Conservation (phyloP, 257 asterid genomes). For the Lithospermum erythrorhizon region DNA sequence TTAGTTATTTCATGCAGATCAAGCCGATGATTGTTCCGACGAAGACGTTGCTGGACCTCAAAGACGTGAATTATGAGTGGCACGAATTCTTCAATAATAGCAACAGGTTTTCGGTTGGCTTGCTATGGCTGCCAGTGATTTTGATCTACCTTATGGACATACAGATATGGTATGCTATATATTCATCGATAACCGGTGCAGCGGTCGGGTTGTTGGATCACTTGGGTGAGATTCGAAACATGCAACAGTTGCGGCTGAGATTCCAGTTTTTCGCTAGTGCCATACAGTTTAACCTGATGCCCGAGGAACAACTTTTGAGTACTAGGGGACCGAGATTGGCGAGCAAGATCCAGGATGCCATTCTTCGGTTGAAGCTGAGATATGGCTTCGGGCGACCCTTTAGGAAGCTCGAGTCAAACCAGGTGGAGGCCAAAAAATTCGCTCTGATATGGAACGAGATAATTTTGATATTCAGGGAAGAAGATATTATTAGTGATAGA, state of each 20-base stretch:
- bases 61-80: constrained; percentile 60
- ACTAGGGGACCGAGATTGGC: constrained; percentile 49
- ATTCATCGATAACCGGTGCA: constrained; percentile 85
- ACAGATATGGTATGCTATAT: constrained; percentile 92
- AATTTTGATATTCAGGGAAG: constrained; percentile 80
- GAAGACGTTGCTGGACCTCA: constrained; percentile 43
- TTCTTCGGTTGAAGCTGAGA: constrained; percentile 79
- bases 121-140: constrained; percentile 90
- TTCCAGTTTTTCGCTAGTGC: constrained; percentile 99
- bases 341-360: constrained; percentile 74
- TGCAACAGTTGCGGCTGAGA: constrained; percentile 89
- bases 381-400: constrained; percentile 93
- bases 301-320: constrained; percentile 90
- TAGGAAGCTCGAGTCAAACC: constrained; percentile 83
- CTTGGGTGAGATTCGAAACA: constrained; percentile 96
- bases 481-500: constrained; percentile 73
- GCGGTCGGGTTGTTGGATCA: constrained; percentile 89
- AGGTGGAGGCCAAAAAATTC: constrained; percentile 92
- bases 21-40: constrained; percentile 93
- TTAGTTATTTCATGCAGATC: constrained; percentile 95
- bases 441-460: constrained; percentile 98
- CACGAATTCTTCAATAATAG: constrained; percentile 61
- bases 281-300: constrained; percentile 93
- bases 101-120: constrained; percentile 82
- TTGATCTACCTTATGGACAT: constrained; percentile 90